These are phyloP conservation scores for Petunia axillaris DNA, from an alignment of 257 asterid genomes.

Conservation along the genomic window DNA sequence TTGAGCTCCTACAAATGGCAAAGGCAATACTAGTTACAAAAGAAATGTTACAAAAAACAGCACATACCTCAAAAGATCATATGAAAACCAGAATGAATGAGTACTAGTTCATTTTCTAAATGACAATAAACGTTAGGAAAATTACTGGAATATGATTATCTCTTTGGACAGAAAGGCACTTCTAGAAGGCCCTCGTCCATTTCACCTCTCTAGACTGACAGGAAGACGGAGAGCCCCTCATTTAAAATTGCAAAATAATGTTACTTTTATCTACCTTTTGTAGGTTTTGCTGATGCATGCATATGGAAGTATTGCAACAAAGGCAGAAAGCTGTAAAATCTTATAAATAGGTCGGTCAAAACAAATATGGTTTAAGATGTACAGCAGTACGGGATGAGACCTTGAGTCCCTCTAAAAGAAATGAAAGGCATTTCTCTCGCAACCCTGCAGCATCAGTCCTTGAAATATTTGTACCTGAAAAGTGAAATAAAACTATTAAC, in stretches of 20 bases:
- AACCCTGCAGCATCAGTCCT: conserved; percentile 73
- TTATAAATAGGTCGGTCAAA: conserved; percentile 1
- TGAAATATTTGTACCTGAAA: conserved; percentile 78
- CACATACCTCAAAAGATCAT: conserved; percentile 22
- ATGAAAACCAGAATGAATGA: conserved; percentile 16
- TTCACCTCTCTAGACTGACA: conserved; percentile 17
- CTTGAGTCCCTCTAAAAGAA: conserved; percentile 72
- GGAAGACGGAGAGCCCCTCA: neutral
- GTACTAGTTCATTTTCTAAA: conserved; percentile 16
- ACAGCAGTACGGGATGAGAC: conserved; percentile 41
- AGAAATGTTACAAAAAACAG: conserved; percentile 16
- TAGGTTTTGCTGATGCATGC: no score
- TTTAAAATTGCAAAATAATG: conserved; percentile 11
- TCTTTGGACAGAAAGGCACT: neutral
- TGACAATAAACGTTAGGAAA: neutral
- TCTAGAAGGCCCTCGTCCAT: neutral
- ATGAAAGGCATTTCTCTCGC: conserved; percentile 66
- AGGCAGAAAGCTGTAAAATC: neutral
- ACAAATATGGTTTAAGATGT: conserved; percentile 9
- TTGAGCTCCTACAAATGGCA: conserved; percentile 52
- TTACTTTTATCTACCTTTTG: neutral
- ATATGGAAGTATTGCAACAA: no score
- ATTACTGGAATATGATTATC: conserved; percentile 9
- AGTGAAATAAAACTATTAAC: conserved; percentile 29
- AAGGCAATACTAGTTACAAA: conserved; percentile 13